Base-by-base conservation (phyloP, 371 early-diverging fungal genomes). In the Conidiobolus incongruus region DNA sequence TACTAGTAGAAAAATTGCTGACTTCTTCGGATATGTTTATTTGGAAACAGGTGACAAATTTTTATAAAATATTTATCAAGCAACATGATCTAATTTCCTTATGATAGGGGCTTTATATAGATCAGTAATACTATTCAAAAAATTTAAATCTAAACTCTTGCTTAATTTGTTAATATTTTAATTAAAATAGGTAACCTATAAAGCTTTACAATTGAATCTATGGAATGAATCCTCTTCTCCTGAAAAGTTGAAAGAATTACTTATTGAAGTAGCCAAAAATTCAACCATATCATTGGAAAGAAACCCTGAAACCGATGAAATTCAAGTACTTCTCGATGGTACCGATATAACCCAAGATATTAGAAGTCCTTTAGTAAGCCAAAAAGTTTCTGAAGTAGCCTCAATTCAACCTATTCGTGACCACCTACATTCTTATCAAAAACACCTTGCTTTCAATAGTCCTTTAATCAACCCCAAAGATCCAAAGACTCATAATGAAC, bases 31-130 rank as follows among this genome's bases (percentile, higher is more conserved):
- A 1, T 84, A 79, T 47, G 62, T 65, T 10, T 83, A 84, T 49
- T 68, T 90, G 46, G 87, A 91, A 54, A 77, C 89, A 0, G 93
- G 68, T 39, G 48, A 50, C n/a, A n/a, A n/a, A n/a, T n/a, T n/a
- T n/a, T n/a, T n/a, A 49, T 44, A 39, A 31, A 59, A 16, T 16
- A 46, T 11, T 29, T 30, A 15, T 33, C 16, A 12, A 38, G 6
- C n/a, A n/a, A 22, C 29, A 12, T 3, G 17, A 2, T 23, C 19
- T 26, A 16, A n/a, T 21, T 23, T 29, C 41, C n/a, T 30, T 43
- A n/a, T n/a, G n/a, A n/a, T 37, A 55, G 42, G 35, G 15, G 39
- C 70, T 29, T 67, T 74, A 56, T 72, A 66, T 59, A 64, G 65
- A 47, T 67, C 66, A 36, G 77, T 66, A 61, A 63, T 28, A 20